Base-by-base conservation (phyloP, 108 stramenopile genomes). In the Chaetoceros muelleri region DNA sequence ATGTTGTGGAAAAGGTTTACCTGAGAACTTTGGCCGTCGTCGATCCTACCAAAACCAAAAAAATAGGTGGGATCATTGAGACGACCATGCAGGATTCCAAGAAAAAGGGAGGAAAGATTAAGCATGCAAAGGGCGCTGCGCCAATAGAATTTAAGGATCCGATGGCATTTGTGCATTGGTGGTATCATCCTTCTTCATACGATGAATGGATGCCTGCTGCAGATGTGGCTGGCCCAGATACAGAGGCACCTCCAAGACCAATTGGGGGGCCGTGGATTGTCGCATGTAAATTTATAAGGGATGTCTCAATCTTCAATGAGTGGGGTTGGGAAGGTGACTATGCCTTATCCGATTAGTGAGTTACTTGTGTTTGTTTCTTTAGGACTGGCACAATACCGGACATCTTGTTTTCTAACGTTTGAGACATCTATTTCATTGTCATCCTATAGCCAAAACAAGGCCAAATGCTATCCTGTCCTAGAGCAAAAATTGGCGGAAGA, bases 171-270 rank as follows among this genome's bases (percentile, higher is more conserved):
- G 72, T 73, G 16, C 72, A 73, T 51, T 73, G 67, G 72, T 73
- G 72, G 72, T 73, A 65, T 49, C 54, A 55, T 49, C 72, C 72
- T 8, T 44, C 57, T 28, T 69, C 67, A 16, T 73, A 68, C 26
- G 72, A 73, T 61, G 72, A 73, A 34, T 73, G 72, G 72, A 53
- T 73, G n/a, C 58, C 66, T n/a, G 67, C 63, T 0, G 58, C 47
- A 28, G 72, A 69, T 45, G 67, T 73, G 1, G 19, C 55, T 0
- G 59, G 52, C 2, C 58, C 48, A 18, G 26, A 45, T 20, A 48
- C 52, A 52, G 24, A 27, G 20, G 57, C 44, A 28, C 46, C 55
- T 57, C 46, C 46, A 5, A 19, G 52, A 21, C 28, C 45, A 28
- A 46, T 47, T 23, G 63, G 63, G 16, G 64, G 67, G n/a, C 52